Conservation (phyloP, 257 asterid genomes). For the Catharanthus roseus region DNA sequence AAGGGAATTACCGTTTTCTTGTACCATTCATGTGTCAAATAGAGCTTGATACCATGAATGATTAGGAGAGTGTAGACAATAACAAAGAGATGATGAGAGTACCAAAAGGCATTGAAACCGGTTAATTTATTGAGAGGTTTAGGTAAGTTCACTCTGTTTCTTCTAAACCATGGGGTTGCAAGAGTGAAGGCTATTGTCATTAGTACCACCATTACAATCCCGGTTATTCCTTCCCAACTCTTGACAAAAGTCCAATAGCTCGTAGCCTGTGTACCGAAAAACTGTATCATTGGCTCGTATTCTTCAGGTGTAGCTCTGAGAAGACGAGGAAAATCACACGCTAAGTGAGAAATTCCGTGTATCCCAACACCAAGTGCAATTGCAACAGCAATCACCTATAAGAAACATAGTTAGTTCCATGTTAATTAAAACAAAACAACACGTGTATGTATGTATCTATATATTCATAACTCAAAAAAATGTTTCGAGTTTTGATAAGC, state of each 20-base stretch:
- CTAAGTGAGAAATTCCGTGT: conserved; percentile 60
- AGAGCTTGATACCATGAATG: conserved; percentile 73
- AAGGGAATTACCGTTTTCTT: conserved; percentile 51
- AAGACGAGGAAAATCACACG: conserved; percentile 71
- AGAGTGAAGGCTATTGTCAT: conserved; percentile 82
- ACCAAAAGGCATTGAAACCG: conserved; percentile 94
- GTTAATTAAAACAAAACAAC: background rate
- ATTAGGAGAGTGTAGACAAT: conserved; percentile 63
- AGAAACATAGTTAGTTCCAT: background rate
- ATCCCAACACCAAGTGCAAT: conserved; percentile 66
- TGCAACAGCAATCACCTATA: conserved; percentile 63
- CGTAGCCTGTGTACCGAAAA: conserved; percentile 53
- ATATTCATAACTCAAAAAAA: background rate
- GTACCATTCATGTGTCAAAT: conserved; percentile 53
- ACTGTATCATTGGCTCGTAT: conserved; percentile 43
- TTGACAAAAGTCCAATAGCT: conserved; percentile 64
- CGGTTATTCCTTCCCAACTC: conserved; percentile 75
- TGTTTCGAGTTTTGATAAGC: background rate
- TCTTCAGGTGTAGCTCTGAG: conserved; percentile 35
- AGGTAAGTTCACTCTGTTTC: conserved; percentile 48
- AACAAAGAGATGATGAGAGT: conserved; percentile 74
- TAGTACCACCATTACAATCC: conserved; percentile 67
- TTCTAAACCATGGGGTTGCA: conserved; percentile 76
- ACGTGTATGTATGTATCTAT: background rate
- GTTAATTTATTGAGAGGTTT: conserved; percentile 57